phyloP scores from a whole-genome alignment of 108 stramenopile genomes.

The Nitzschia putrida region DNA sequence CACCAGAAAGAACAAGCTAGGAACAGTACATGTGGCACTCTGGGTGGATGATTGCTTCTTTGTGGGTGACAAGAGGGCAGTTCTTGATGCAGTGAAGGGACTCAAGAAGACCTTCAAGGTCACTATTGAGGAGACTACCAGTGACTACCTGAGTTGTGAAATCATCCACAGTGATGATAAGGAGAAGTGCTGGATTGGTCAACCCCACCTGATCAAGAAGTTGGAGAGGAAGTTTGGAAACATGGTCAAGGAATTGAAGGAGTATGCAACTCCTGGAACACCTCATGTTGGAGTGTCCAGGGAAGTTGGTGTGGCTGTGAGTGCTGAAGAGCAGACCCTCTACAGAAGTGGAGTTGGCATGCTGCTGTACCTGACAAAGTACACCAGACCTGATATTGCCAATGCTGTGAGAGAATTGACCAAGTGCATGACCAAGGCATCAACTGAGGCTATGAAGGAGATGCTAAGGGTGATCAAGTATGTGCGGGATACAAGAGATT shows the following conservation, averaged over 20 bases:
- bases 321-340: not conserved
- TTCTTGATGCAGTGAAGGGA: not conserved
- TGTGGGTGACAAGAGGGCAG: constrained; percentile 9
- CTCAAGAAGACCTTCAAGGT: constrained; percentile 18
- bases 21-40: not conserved
- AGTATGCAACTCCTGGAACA: constrained; percentile 25
- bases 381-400: constrained; percentile 27
- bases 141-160: constrained; percentile 25
- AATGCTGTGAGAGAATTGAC: constrained; percentile 43
- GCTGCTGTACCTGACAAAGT: constrained; percentile 31
- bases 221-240: no score
- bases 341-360: constrained; percentile 37
- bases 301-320: not conserved
- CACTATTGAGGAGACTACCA: constrained; percentile 23
- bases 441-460: no score
- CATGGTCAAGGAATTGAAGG: constrained; percentile 13
- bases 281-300: constrained; percentile 1
- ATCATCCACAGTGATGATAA: constrained; percentile 11
- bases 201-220: no score
- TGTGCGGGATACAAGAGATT: constrained; percentile 8
- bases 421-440: constrained; percentile 6
- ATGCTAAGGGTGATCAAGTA: constrained; percentile 15
- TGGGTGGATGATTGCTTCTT: constrained; percentile 1
- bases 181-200: no score
- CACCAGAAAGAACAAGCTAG: not conserved